Base-by-base conservation (phyloP, 805 yeast species). In the Starmerella etchellsii region DNA sequence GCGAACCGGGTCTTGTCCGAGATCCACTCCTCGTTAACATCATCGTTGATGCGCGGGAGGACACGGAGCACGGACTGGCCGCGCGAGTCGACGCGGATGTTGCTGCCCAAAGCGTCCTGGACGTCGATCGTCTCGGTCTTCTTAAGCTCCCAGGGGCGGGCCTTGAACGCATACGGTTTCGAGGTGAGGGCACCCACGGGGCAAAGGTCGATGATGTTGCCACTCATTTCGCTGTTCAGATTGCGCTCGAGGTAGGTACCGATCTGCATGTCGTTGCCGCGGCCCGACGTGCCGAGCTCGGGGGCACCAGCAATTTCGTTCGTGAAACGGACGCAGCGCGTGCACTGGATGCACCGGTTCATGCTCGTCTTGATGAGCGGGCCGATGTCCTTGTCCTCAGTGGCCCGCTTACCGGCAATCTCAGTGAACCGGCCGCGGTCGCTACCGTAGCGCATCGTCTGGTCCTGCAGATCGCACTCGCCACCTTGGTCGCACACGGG, bases 401-500 rank as follows among this genome's bases (percentile, higher is more conserved):
- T 85, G 25, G 94, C 93, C 55, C 94, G 72, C 66, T 82, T 82
- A 56, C 94, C 94, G 42, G 73, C 68, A 41, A 81, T 72, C 62
- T 82, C 94, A 47, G 69, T 63, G 66, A 79, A 83, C 60, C 94
- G 73, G 51, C 94, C 93, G 49, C 94, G 73, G 63, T 82, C 94
- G 39, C 80, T 64, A 44, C 94, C 94, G 58, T 80, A 80, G 59
- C 91, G 72, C 57, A 77, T 66, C 16, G 83, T 69, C 67, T 82
- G 94, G 58, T 83, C 94, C 66, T 83, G 94, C 53, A 82, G 70
- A 60, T 82, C 94, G 68, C 94, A 82, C 62, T 82, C 94, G 50
- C 94, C 94, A 64, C 94, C 94, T 64, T 82, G 94, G 64, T 82
- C 94, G 63, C 94, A 82, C 41, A 82, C 79, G 20, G 94, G 94